Evolutionary conservation across 1,139 yeast genomes (phyloP).

Genomic region (Chernovozyma aurita): DNA sequence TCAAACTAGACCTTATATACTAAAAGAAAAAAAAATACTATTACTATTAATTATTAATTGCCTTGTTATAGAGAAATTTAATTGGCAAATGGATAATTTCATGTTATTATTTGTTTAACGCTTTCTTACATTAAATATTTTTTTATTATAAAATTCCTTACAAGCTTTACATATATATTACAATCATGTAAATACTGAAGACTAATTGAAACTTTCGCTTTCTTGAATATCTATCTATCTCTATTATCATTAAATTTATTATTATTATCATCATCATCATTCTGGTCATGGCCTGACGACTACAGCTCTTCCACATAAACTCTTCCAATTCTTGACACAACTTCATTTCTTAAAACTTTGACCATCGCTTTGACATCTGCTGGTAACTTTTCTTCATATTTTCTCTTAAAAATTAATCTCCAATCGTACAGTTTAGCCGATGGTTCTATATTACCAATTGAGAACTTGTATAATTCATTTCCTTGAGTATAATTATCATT

Average conservation of each 20-base stretch:
- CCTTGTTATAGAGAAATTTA: no score
- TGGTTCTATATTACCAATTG: slow-evolving; percentile 22
- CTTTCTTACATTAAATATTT: background rate
- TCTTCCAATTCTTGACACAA: slow-evolving; percentile 34
- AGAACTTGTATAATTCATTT: slow-evolving; percentile 28
- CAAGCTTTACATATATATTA: background rate
- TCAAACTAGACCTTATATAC: background rate
- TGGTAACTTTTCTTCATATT: slow-evolving; percentile 18
- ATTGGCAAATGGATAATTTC: no score
- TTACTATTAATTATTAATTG: no score
- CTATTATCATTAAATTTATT: background rate
- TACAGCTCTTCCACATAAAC: slow-evolving; percentile 25
- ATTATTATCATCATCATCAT: no score
- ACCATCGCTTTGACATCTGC: slow-evolving; percentile 20
- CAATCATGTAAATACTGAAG: no score
- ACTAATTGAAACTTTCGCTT: no score
- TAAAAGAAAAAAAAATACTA: background rate
- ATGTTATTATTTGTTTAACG: no score
- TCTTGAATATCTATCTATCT: no score
- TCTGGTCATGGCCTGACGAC: no score
- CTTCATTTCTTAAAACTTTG: slow-evolving; percentile 26
- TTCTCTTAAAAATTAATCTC: slow-evolving; percentile 23
- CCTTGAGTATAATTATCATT: slow-evolving; percentile 22
- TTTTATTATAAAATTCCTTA: no score
- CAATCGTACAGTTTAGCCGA: slow-evolving; percentile 26